These are phyloP conservation scores for Ophiobolus disseminans DNA, from an alignment of 2,329 filamentous ascomycete genomes.

Conservation along the genomic window DNA sequence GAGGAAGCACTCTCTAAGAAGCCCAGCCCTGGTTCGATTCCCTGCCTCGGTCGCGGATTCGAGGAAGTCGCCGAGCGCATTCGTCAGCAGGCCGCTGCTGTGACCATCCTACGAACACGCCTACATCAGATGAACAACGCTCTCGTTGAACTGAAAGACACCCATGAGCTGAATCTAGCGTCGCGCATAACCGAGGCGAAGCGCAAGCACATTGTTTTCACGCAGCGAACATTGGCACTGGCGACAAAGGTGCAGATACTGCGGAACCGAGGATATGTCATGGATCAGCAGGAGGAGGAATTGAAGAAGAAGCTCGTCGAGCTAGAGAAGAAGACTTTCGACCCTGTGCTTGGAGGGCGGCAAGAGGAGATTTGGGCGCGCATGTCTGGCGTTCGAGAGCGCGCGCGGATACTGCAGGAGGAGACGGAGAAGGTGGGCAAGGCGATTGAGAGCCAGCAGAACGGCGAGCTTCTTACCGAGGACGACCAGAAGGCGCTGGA, in stretches of 20 bases:
- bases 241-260: slow-evolving; percentile 82
- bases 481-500: slow-evolving; percentile 75
- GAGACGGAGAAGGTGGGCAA: slow-evolving; percentile 74
- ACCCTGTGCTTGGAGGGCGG: slow-evolving; percentile 75
- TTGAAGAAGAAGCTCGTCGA: slow-evolving; percentile 73
- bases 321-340: slow-evolving; percentile 73
- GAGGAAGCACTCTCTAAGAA: slow-evolving; percentile 83
- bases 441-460: slow-evolving; percentile 55
- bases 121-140: slow-evolving; percentile 82
- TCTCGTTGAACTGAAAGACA: slow-evolving; percentile 73
- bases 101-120: slow-evolving; percentile 72
- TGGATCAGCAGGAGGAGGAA: slow-evolving; percentile 81
- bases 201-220: slow-evolving; percentile 74
- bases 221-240: slow-evolving; percentile 74
- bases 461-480: slow-evolving; percentile 64
- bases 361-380: slow-evolving; percentile 88
- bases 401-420: slow-evolving; percentile 73
- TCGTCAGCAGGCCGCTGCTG: slow-evolving; percentile 72
- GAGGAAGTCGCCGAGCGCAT: slow-evolving; percentile 74
- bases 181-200: slow-evolving; percentile 76
- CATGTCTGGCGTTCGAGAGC: slow-evolving; percentile 75
- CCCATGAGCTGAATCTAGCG: slow-evolving; percentile 78
- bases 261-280: slow-evolving; percentile 79
- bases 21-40: slow-evolving; percentile 77
- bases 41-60: slow-evolving; percentile 78